Base-by-base conservation (phyloP, 441 rosid species). In the Viola pubescens region DNA sequence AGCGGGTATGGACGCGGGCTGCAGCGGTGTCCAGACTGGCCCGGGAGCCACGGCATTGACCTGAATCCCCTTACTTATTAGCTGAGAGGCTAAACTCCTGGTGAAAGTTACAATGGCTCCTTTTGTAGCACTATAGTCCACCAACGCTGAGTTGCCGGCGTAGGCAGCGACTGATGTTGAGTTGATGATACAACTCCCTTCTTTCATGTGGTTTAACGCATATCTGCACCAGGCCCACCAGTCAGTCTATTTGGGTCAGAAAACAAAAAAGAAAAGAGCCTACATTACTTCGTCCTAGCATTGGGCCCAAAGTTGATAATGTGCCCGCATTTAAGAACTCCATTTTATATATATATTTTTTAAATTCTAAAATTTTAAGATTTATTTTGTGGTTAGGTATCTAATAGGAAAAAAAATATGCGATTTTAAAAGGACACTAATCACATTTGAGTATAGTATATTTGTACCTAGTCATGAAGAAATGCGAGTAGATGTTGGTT, bases 21-120 rank as follows among this genome's bases (percentile, higher is more conserved):
- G 59, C 61, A 86, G 46, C 0, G 87, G 96, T 4, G 89, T 86
- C 96, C 91, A 84, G 0, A 86, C 76, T 0, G 89, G 94, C n/a
- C 91, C 91, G 0, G 94, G 91, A 8, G 86, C 86, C 0, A 86
- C 91, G 0, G 77, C 96, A 9, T 88, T 84, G 11, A 88, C 88
- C 0, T 86, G 80, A 1, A 84, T 79, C 4, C 84, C 77, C 56
- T 48, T 79, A 14, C 11, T 7, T 34, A 75, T 79, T 0, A 86
- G 79, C 66, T 82, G 88, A 44, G 76, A 78, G 10, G 86, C 69
- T 2, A 86, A 69, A 2, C 76, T 79, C 48, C 91, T 76, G 0
- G 89, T 82, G 80, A 82, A 84, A 1, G 82, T 70, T 60, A 88
- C 80, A 0, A 82, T 77, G 3, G 85, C 94, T 11, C 94, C 96